Conservation (phyloP, 2,329 filamentous ascomycete species). For the Teratosphaeria zuluensis region DNA sequence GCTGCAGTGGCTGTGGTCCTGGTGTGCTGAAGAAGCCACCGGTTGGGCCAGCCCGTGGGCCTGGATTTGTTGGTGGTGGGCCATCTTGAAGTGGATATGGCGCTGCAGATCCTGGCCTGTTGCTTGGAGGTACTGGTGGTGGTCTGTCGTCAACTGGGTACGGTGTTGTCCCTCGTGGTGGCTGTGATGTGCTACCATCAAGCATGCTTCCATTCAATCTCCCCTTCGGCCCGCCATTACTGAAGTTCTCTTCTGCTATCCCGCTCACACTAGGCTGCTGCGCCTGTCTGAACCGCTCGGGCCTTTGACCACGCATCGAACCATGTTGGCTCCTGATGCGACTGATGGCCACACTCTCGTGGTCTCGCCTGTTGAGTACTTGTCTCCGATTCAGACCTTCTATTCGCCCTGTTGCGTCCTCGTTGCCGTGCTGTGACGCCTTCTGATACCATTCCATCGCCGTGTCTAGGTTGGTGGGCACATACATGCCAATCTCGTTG, state of each 20-base stretch:
- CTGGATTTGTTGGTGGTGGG: constrained; percentile 31
- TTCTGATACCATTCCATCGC: constrained; percentile 84
- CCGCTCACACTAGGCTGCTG: constrained; percentile 15
- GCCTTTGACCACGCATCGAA: constrained; percentile 40
- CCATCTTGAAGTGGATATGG: constrained; percentile 64
- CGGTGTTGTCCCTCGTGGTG: constrained; percentile 17
- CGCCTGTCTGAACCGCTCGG: constrained; percentile 32
- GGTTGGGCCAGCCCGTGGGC: constrained; percentile 21
- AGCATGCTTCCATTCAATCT: neutral
- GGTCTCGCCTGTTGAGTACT: constrained; percentile 71
- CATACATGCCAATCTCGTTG: constrained; percentile 89
- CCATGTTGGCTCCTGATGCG: constrained; percentile 59
- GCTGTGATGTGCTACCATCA: constrained; percentile 1
- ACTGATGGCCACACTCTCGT: constrained; percentile 81
- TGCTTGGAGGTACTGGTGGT: constrained; percentile 23
- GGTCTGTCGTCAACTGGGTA: constrained; percentile 26
- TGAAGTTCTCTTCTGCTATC: constrained; percentile 2
- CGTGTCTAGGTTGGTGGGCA: constrained; percentile 71
- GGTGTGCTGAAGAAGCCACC: constrained; percentile 26
- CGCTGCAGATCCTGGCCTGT: constrained; percentile 43
- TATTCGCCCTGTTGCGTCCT: constrained; percentile 72
- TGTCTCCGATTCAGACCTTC: constrained; percentile 77
- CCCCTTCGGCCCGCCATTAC: neutral
- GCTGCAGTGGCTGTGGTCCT: constrained; percentile 5
- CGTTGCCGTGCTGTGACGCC: constrained; percentile 82